Evolutionary conservation across 306 rosid genomes (phyloP).

Genomic region (Quercus rubra): DNA sequence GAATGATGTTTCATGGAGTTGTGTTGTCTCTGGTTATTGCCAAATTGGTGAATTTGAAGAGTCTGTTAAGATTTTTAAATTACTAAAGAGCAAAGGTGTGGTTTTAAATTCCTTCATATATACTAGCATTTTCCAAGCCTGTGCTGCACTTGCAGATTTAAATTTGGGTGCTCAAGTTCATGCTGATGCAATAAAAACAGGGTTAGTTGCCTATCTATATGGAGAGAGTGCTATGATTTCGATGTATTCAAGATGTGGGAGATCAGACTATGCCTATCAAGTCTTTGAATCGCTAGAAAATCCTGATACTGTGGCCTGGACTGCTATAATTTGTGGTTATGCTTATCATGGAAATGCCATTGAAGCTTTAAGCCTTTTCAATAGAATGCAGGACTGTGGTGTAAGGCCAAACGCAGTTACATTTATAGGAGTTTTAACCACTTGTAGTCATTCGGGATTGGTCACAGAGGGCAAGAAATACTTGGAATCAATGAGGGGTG

Average conservation of each 20-base stretch:
- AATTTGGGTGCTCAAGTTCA: slow-evolving; percentile 51
- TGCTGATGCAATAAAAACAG: slow-evolving; percentile 59
- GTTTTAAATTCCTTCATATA: slow-evolving; percentile 43
- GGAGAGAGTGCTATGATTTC: slow-evolving; percentile 65
- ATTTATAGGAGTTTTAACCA: slow-evolving; percentile 49
- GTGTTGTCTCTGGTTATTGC: slow-evolving; percentile 50
- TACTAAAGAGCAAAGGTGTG: slow-evolving; percentile 42
- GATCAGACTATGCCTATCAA: slow-evolving; percentile 45
- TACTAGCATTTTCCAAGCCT: slow-evolving; percentile 63
- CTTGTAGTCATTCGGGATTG: slow-evolving; percentile 60
- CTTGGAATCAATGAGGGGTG: slow-evolving; percentile 47
- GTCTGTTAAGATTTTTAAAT: slow-evolving; percentile 42
- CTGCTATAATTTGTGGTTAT: slow-evolving; percentile 52
- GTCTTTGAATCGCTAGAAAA: slow-evolving; percentile 45
- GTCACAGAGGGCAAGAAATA: slow-evolving; percentile 42
- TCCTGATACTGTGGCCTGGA: slow-evolving; percentile 63
- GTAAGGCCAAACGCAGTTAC: slow-evolving; percentile 54
- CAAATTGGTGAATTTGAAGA: slow-evolving; percentile 48
- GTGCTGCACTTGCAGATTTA: slow-evolving; percentile 46
- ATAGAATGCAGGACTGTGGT: slow-evolving; percentile 40
- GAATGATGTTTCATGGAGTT: slow-evolving; percentile 65
- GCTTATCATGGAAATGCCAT: slow-evolving; percentile 57
- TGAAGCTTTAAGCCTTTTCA: slow-evolving; percentile 43
- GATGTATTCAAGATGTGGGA: slow-evolving; percentile 68
- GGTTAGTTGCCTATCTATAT: slow-evolving; percentile 33